Conservation (phyloP, 1,139 yeast species). For the Candida dubliniensis region DNA sequence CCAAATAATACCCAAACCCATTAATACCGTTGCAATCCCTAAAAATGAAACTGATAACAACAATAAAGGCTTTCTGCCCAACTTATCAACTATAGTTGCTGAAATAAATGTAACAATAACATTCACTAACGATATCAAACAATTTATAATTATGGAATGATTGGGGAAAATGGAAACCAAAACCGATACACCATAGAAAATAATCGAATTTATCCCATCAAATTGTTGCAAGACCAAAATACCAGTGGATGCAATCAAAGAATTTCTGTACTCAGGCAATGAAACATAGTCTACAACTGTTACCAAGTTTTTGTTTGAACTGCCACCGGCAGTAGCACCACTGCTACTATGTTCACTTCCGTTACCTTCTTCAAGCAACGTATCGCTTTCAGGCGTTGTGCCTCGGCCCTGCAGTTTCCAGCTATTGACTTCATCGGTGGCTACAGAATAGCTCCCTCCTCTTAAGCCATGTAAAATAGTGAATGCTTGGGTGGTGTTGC, state of each 20-base stretch:
- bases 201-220: constrained; percentile 88
- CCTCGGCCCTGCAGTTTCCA: constrained; percentile 26
- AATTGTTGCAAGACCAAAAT: constrained; percentile 87
- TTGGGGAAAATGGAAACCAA: constrained; percentile 68
- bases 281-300: constrained; percentile 47
- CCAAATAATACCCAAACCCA: constrained; percentile 64
- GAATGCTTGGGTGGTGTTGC: constrained; percentile 32
- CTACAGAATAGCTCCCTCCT: constrained; percentile 41
- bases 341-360: constrained; percentile 7
- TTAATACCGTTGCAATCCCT: constrained; percentile 62
- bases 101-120: constrained; percentile 69
- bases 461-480: constrained; percentile 37
- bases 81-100: constrained; percentile 68
- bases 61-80: constrained; percentile 77
- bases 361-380: constrained; percentile 19
- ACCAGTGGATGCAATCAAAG: constrained; percentile 67
- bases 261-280: constrained; percentile 51
- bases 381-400: constrained; percentile 8
- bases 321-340: constrained; percentile 5
- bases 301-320: constrained; percentile 17
- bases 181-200: constrained; percentile 88
- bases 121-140: constrained; percentile 71
- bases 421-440: constrained; percentile 39
- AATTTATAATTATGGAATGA: constrained; percentile 67
- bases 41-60: constrained; percentile 65